A percentile compares a stretch with the other conserved stretches of the same genome.
Evolutionary conservation across 805 yeast species (phyloP).

Genomic region (Yarrowia divulgata): DNA sequence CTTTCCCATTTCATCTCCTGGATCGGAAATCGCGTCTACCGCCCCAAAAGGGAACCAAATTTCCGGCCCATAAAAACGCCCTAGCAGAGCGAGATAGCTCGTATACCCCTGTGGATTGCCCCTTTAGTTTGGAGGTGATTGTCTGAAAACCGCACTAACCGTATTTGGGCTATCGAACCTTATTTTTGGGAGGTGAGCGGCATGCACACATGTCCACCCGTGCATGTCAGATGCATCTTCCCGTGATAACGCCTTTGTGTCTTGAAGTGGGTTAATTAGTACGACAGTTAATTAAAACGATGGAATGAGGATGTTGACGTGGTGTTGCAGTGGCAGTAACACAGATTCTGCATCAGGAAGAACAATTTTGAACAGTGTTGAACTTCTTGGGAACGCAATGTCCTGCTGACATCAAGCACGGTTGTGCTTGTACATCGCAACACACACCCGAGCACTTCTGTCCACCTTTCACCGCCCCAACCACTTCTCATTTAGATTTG

Average conservation of each 20-base stretch:
- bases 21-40: neutral
- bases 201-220: constrained; percentile 2
- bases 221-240: neutral
- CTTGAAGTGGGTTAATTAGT: too few species aligned
- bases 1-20: neutral
- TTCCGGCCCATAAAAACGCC: neutral
- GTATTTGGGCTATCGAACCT: constrained; percentile 3
- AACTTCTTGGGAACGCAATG: too few species aligned
- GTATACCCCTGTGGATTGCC: constrained; percentile 22
- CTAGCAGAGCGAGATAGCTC: neutral
- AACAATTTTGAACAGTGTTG: too few species aligned
- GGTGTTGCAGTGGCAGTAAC: too few species aligned
- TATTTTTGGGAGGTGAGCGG: constrained; percentile 22
- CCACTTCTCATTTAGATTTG: too few species aligned
- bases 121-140: neutral
- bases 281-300: neutral
- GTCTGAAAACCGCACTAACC: constrained; percentile 3
- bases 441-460: too few species aligned
- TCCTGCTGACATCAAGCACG: too few species aligned
- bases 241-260: neutral
- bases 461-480: too few species aligned
- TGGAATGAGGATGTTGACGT: neutral
- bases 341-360: too few species aligned
- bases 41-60: neutral
- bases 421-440: too few species aligned